These are phyloP conservation scores for Magnusiomyces clavatus DNA, from an alignment of 1,139 yeast species.

Conservation along the genomic window DNA sequence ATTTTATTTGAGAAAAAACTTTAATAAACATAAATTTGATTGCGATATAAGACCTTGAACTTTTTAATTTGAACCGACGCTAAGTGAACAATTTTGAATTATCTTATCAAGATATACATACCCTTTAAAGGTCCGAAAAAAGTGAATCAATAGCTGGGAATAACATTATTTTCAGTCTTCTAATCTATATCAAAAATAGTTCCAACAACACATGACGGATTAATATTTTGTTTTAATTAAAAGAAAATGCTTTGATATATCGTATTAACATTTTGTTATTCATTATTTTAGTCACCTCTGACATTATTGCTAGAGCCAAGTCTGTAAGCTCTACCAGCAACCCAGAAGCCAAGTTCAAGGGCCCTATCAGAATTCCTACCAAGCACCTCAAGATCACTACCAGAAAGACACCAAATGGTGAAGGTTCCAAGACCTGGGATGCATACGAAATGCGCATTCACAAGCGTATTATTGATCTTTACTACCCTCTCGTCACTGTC, in stretches of 20 bases:
- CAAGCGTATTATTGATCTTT: conserved; percentile 99
- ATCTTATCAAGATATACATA: too few species aligned
- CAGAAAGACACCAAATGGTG: conserved; percentile 99
- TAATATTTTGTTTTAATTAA: too few species aligned
- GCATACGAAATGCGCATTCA: conserved; percentile 99
- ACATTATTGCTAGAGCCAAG: conserved; percentile 85
- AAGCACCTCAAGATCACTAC: conserved; percentile 97
- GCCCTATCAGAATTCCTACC: conserved; percentile 99
- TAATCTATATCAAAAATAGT: too few species aligned
- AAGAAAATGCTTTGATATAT: neutral
- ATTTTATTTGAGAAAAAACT: too few species aligned
- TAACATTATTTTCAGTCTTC: too few species aligned
- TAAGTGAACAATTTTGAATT: too few species aligned
- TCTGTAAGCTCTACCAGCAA: conserved; percentile 47
- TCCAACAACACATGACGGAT: too few species aligned
- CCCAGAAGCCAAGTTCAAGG: conserved; percentile 41
- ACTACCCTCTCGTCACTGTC: conserved; percentile 92
- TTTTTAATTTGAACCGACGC: too few species aligned
- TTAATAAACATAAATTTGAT: too few species aligned
- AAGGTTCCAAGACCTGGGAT: conserved; percentile 99
- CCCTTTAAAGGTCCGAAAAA: too few species aligned
- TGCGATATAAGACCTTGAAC: too few species aligned
- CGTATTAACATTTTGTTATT: conserved; percentile 7
- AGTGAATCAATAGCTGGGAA: too few species aligned
- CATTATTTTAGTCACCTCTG: conserved; percentile 58